Percentiles rank a stretch among this genome's conserved stretches.
These are phyloP conservation scores for Fusarium heterosporum DNA, from an alignment of 2,329 filamentous ascomycete species.

Conservation along the genomic window DNA sequence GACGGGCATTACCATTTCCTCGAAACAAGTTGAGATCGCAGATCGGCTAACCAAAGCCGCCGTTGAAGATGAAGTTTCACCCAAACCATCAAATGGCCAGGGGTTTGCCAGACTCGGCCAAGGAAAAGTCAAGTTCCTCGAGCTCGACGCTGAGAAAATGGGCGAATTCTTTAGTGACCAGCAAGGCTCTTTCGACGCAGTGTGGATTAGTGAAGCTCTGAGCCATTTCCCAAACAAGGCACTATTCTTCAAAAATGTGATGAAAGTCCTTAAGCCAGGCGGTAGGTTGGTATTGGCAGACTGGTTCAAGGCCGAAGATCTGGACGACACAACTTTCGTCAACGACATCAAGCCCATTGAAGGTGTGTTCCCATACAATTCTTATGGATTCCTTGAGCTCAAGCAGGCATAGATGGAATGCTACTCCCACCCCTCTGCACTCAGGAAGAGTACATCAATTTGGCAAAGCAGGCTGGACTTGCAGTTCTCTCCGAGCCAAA, in stretches of 20 bases:
- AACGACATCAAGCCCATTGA: slow-evolving; percentile 70
- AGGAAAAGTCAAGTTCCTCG: slow-evolving; percentile 65
- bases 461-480: slow-evolving; percentile 63
- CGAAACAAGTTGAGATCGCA: slow-evolving; percentile 69
- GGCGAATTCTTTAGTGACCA: slow-evolving; percentile 60
- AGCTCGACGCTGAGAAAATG: slow-evolving; percentile 72
- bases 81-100: slow-evolving; percentile 40
- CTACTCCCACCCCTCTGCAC: slow-evolving; percentile 68
- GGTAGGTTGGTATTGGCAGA: slow-evolving; percentile 69
- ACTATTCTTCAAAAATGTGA: slow-evolving; percentile 67
- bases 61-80: slow-evolving; percentile 40
- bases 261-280: slow-evolving; percentile 59
- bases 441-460: slow-evolving; percentile 63
- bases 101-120: slow-evolving; percentile 55
- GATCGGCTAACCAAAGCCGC: slow-evolving; percentile 58
- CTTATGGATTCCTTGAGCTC: slow-evolving; percentile 2
- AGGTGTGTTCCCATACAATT: slow-evolving; percentile 49
- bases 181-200: slow-evolving; percentile 61
- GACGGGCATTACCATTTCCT: slow-evolving; percentile 70
- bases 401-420: slow-evolving; percentile 63
- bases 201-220: slow-evolving; percentile 72
- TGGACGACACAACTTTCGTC: slow-evolving; percentile 58
- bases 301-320: slow-evolving; percentile 68
- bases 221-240: slow-evolving; percentile 70
- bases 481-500: slow-evolving; percentile 59